Percentiles rank a stretch among this genome's conserved stretches.
phyloP scores from a whole-genome alignment of 108 stramenopile species.

The Mediolabrus comicus region DNA sequence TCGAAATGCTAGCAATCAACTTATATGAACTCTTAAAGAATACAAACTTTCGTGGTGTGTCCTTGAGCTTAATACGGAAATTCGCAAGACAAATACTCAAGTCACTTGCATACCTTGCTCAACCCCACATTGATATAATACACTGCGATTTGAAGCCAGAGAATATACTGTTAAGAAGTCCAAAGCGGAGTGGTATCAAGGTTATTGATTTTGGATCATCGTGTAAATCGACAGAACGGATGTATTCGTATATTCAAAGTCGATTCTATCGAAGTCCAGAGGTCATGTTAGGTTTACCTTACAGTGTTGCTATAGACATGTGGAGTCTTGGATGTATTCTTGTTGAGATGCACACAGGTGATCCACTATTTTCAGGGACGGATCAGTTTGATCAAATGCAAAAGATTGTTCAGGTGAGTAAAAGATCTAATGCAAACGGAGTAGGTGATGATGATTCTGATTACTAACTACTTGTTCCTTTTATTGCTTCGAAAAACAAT shows the following conservation, averaged over 20 bases:
- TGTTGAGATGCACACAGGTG: slow-evolving; percentile 98
- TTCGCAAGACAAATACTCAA: slow-evolving; percentile 96
- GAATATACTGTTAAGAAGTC: slow-evolving; percentile 95
- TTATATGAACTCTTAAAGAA: slow-evolving; percentile 96
- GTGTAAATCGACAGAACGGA: slow-evolving; percentile 85
- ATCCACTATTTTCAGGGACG: slow-evolving; percentile 95
- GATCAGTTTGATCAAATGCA: slow-evolving; percentile 98
- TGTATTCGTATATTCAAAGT: slow-evolving; percentile 99
- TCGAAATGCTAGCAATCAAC: slow-evolving; percentile 97
- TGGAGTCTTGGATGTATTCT: slow-evolving; percentile 98
- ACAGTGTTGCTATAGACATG: slow-evolving; percentile 96
- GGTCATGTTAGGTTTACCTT: slow-evolving; percentile 96
- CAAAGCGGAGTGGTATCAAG: slow-evolving; percentile 94
- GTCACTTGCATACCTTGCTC: slow-evolving; percentile 87
- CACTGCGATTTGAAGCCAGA: slow-evolving; percentile 99
- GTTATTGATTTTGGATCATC: slow-evolving; percentile 98
- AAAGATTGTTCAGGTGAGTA: slow-evolving; percentile 89
- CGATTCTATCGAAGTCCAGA: slow-evolving; percentile 98
- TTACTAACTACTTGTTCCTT: too few relatives aligned
- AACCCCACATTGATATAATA: slow-evolving; percentile 90
- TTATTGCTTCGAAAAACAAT: too few relatives aligned
- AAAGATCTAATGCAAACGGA: neutral
- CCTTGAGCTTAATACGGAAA: slow-evolving; percentile 94
- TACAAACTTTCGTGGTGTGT: slow-evolving; percentile 96
- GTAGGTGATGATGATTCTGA: too few relatives aligned